A percentile compares a stretch with the other conserved stretches of the same genome.
Evolutionary conservation across 2,329 filamentous ascomycete species (phyloP).

Genomic region (Claviceps pusilla): DNA sequence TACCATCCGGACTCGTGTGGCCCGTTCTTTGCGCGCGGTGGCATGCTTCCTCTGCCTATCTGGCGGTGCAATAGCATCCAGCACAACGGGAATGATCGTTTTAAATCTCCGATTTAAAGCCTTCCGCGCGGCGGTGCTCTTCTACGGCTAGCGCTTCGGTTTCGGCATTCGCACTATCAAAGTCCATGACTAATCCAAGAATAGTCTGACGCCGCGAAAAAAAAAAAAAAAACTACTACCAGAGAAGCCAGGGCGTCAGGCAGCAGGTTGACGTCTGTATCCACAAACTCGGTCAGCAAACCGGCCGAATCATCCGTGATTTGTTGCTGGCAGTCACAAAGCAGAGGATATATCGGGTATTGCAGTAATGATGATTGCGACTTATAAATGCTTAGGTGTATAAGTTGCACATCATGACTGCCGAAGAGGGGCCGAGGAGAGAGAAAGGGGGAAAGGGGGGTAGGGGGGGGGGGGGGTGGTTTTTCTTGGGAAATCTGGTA

Average conservation of each 20-base stretch:
- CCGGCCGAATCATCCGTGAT: not conserved
- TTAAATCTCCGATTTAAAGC: slow-evolving; percentile 4
- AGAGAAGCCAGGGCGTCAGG: too few relatives aligned
- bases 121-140: not conserved
- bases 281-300: not conserved
- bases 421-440: not conserved
- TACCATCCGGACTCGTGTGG: not conserved
- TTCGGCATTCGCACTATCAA: not conserved
- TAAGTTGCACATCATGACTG: not conserved
- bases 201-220: not conserved
- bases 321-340: not conserved
- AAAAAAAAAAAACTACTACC: too few relatives aligned
- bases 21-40: not conserved
- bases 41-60: not conserved
- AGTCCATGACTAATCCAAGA: not conserved
- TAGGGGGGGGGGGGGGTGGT: not conserved
- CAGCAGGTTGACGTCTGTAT: not conserved
- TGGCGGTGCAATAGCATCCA: not conserved
- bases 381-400: not conserved
- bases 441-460: not conserved
- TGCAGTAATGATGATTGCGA: not conserved
- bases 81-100: not conserved
- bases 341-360: not conserved
- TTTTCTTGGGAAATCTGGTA: not conserved
- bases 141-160: not conserved